Evolutionary conservation across 805 yeast species (phyloP).

Genomic region (Candida arabinofermentans): DNA sequence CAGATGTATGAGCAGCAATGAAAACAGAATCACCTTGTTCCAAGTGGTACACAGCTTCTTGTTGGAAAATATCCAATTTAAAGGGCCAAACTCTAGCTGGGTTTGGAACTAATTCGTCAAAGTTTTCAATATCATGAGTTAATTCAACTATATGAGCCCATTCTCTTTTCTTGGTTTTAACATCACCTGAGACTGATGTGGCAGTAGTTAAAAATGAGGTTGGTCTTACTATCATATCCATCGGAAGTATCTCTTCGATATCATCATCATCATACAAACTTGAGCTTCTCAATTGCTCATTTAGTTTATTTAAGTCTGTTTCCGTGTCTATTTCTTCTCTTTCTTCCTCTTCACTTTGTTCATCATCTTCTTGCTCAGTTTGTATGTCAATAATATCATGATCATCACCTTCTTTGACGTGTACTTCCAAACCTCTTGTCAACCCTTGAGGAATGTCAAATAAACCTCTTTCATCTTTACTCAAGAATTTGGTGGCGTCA

Average conservation of each 20-base stretch:
- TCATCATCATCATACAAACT: slow-evolving; percentile 19
- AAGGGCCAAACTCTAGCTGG: slow-evolving; percentile 96
- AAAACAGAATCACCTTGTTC: slow-evolving; percentile 98
- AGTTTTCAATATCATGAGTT: slow-evolving; percentile 77
- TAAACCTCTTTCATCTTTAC: slow-evolving; percentile 69
- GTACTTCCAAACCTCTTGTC: slow-evolving; percentile 56
- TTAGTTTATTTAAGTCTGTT: not conserved
- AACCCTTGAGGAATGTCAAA: slow-evolving; percentile 84
- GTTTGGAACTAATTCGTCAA: slow-evolving; percentile 82
- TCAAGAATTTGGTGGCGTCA: slow-evolving; percentile 42
- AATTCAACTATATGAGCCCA: slow-evolving; percentile 98
- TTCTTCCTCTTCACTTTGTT: slow-evolving; percentile 7
- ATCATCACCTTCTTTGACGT: slow-evolving; percentile 7
- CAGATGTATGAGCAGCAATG: slow-evolving; percentile 97
- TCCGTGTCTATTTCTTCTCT: not conserved
- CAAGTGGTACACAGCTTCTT: slow-evolving; percentile 92
- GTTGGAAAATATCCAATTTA: slow-evolving; percentile 90
- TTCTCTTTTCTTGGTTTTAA: slow-evolving; percentile 35
- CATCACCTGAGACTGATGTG: slow-evolving; percentile 1
- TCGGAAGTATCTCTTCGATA: slow-evolving; percentile 27
- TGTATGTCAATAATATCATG: slow-evolving; percentile 7
- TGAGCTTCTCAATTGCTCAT: not conserved
- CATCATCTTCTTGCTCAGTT: slow-evolving; percentile 7
- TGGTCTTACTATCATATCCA: slow-evolving; percentile 26
- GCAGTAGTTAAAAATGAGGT: slow-evolving; percentile 6